Base-by-base conservation (phyloP, 2,329 filamentous ascomycete genomes). In the Nannizziopsis arthrosporioides region DNA sequence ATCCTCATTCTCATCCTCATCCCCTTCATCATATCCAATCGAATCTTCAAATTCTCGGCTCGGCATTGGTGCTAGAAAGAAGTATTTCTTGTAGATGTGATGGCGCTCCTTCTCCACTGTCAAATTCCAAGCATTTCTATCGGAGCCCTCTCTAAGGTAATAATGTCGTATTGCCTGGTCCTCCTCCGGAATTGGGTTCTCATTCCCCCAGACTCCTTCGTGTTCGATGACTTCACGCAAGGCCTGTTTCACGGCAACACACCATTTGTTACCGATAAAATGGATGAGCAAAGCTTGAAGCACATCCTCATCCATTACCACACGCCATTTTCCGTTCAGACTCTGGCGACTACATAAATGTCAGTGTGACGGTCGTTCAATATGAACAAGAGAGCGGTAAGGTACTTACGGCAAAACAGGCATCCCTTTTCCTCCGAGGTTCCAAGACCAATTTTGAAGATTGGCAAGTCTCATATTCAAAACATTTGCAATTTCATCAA, bases 251-350 rank as follows among this genome's bases (percentile, higher is more conserved):
- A 61, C 15, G 1, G 60, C 42, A 8, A 60, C 58, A 45, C 63
- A 67, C 50, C 68, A 59, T 14, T 43, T 55, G 53, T 22, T 67
- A 58, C 65, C 67, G 34, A 72, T 66, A 48, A 64, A 69, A 45
- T 71, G 67, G 11, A 69, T 61, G 48, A 71, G 70, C 10, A 71
- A 64, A n/a, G 67, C 63, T 51, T 72, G 68, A 12, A 72, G 56
- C 9, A 71, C 63, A 42, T 72, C 68, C 47, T 72, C 68, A 48
- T 72, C 68, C 59, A 69, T 67, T 63, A 68, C 69, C 45, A 71
- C 68, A 1, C 67, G 61, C 50, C 69, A 71, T 49, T 69, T 71
- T 1, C 69, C 69, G 45, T 70, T 71, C 18, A 68, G 51, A 32
- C 68, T 65, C 34, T 63, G 65, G 7, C 67, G 65, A 19, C 53